Evolutionary conservation across 441 rosid genomes (phyloP).

Genomic region (Flueggea neowawraea): DNA sequence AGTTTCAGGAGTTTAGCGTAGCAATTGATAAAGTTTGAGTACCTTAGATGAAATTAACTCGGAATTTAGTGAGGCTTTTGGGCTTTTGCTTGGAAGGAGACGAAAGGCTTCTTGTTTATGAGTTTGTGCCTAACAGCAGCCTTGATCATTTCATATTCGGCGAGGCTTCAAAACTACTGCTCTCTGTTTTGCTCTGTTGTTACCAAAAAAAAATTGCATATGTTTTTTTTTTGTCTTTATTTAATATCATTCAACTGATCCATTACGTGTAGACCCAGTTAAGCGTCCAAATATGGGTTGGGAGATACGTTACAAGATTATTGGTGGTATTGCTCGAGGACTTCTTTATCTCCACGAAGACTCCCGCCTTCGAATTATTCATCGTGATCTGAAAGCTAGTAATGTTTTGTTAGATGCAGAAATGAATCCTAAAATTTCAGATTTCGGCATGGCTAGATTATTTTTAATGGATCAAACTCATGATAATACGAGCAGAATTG

Average conservation of each 20-base stretch:
- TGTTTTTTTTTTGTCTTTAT: not conserved
- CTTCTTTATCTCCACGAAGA: slow-evolving; percentile 65
- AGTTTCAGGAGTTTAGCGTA: too few relatives aligned
- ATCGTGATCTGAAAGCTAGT: too few relatives aligned
- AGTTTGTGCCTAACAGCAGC: slow-evolving; percentile 41
- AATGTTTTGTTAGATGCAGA: too few relatives aligned
- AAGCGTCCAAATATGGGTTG: slow-evolving; percentile 34
- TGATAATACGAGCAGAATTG: slow-evolving; percentile 29
- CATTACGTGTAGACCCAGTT: slow-evolving; percentile 23
- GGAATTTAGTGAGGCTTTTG: slow-evolving; percentile 41
- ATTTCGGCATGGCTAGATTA: too few relatives aligned
- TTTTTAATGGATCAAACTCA: slow-evolving; percentile 34
- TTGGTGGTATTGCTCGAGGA: slow-evolving; percentile 55
- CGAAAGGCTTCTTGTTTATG: slow-evolving; percentile 46
- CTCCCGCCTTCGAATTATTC: slow-evolving; percentile 49
- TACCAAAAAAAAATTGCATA: too few relatives aligned
- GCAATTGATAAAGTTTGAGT: too few relatives aligned
- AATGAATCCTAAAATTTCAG: too few relatives aligned
- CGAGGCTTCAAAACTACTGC: not conserved
- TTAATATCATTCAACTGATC: too few relatives aligned
- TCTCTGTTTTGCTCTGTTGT: not conserved
- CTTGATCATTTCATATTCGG: slow-evolving; percentile 46
- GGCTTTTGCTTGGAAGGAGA: slow-evolving; percentile 41
- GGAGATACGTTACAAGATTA: slow-evolving; percentile 51
- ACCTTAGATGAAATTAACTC: too few relatives aligned